Conservation (phyloP, 2,329 filamentous ascomycete species). For the Arthrobotrys iridis region DNA sequence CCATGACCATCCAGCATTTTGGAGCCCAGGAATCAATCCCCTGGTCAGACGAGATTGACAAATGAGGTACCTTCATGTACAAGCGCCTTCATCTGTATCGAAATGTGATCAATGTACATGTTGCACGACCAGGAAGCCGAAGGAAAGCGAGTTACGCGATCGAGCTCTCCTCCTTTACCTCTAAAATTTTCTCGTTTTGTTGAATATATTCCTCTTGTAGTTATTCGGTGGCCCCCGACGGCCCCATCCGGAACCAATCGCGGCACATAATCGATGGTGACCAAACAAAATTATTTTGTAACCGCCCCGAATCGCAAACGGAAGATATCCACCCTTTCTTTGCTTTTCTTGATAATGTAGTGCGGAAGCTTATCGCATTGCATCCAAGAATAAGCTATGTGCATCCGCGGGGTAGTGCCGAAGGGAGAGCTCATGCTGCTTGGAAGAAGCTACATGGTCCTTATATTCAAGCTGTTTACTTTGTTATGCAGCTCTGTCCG, state of each 20-base stretch:
- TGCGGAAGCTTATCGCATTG: background rate
- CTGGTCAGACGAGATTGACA: slow-evolving; percentile 3
- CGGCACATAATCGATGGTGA: background rate
- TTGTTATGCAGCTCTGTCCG: background rate
- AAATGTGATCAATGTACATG: background rate
- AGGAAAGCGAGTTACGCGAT: background rate
- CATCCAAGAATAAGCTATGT: background rate
- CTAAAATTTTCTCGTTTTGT: background rate
- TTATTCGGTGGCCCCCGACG: slow-evolving; percentile 3
- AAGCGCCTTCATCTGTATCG: background rate
- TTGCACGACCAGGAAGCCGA: background rate
- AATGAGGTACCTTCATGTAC: slow-evolving; percentile 2
- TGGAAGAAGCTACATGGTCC: no score
- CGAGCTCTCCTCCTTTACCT: background rate
- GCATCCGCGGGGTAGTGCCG: slow-evolving; percentile 1
- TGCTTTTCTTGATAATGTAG: background rate
- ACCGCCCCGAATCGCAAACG: slow-evolving; percentile 1
- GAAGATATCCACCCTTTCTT: background rate
- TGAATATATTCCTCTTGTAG: background rate
- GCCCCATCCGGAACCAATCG: background rate
- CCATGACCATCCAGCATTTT: background rate
- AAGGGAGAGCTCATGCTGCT: background rate
- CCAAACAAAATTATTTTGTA: slow-evolving; percentile 6
- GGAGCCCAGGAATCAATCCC: slow-evolving; percentile 10
- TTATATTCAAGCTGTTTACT: background rate